Percentiles rank a stretch among this genome's conserved stretches.
Evolutionary conservation across 768 basidiomycete species (phyloP).

Genomic region (Russula virescens): DNA sequence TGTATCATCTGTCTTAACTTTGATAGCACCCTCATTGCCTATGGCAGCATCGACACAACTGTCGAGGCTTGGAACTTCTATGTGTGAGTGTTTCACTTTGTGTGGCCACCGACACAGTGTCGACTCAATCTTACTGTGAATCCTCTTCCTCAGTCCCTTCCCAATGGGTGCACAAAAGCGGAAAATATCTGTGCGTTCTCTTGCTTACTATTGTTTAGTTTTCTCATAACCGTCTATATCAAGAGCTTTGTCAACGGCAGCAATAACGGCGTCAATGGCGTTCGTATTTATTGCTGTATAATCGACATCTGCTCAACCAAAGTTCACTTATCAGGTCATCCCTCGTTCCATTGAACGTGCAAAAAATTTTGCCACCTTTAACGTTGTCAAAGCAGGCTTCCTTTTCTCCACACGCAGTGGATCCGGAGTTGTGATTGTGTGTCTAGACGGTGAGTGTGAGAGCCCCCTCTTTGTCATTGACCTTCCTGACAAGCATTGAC

Average conservation of each 20-base stretch:
- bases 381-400: conserved; percentile 69
- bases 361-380: conserved; percentile 85
- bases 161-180: conserved; percentile 83
- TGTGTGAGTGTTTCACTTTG: too few species aligned
- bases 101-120: too few species aligned
- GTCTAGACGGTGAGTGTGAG: conserved; percentile 74
- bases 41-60: too few species aligned
- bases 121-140: too few species aligned
- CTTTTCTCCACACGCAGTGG: conserved; percentile 75
- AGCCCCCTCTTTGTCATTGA: conserved; percentile 16
- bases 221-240: background rate
- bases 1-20: too few species aligned
- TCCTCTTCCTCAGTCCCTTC: conserved; percentile 52
- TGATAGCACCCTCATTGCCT: too few species aligned
- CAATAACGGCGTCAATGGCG: conserved; percentile 83
- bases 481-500: background rate
- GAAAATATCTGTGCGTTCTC: conserved; percentile 71
- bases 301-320: background rate
- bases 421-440: conserved; percentile 84
- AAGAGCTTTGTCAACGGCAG: conserved; percentile 74
- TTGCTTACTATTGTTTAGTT: background rate
- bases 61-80: too few species aligned
- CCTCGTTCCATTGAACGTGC: conserved; percentile 51
- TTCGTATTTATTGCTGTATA: conserved; percentile 29
- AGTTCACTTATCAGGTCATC: conserved; percentile 38